Conservation (phyloP, 2,329 filamentous ascomycete genomes). For the Fusarium vanettenii region DNA sequence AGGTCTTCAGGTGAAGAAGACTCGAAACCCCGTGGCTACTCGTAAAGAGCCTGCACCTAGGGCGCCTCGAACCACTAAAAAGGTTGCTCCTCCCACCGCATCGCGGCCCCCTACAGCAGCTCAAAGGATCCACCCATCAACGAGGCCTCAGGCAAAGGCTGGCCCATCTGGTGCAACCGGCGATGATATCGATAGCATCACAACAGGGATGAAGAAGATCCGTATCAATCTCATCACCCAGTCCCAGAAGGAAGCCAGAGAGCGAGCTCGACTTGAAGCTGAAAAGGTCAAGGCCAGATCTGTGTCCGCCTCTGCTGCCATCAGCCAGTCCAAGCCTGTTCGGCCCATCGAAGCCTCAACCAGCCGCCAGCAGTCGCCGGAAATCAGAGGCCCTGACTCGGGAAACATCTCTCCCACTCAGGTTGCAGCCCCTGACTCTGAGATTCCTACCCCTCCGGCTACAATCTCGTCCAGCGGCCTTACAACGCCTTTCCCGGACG, state of each 20-base stretch:
- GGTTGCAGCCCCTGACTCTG: constrained; percentile 5
- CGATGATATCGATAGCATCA: constrained; percentile 65
- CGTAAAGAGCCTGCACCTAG: constrained; percentile 55
- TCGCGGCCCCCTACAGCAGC: constrained; percentile 23
- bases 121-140: constrained; percentile 23
- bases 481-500: constrained; percentile 40
- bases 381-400: neutral
- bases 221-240: constrained; percentile 71
- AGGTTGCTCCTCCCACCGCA: constrained; percentile 40
- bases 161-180: constrained; percentile 21
- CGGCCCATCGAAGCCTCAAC: neutral
- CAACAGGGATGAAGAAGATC: constrained; percentile 70
- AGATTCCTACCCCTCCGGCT: constrained; percentile 34
- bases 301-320: constrained; percentile 5
- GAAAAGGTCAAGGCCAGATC: constrained; percentile 28
- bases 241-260: constrained; percentile 66
- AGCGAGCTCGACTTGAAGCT: constrained; percentile 46
- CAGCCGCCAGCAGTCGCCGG: neutral
- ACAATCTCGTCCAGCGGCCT: constrained; percentile 41
- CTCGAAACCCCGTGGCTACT: constrained; percentile 59
- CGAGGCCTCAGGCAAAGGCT: constrained; percentile 23
- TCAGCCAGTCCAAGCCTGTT: neutral
- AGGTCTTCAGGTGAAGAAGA: constrained; percentile 68
- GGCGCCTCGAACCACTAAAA: constrained; percentile 52
- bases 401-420: constrained; percentile 29